Conservation (phyloP, 1,284 basidiomycete species). For the Ceratobasidium papillatum region DNA sequence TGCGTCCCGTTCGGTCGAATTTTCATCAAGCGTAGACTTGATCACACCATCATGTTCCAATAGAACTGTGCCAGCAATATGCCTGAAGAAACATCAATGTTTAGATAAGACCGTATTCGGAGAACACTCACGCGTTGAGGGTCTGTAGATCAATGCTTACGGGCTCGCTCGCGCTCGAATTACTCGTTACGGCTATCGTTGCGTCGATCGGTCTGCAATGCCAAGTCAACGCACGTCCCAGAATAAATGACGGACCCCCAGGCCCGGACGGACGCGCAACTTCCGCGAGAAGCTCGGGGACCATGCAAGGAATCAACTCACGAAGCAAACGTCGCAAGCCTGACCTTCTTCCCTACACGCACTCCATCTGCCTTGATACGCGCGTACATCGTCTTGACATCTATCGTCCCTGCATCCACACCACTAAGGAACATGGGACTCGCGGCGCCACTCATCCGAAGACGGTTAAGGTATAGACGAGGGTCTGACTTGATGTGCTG, state of each 20-base stretch:
- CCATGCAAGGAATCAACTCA: conserved; percentile 2
- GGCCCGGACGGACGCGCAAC: conserved; percentile 20
- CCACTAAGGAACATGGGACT: conserved; percentile 25
- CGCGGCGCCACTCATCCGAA: conserved; percentile 29
- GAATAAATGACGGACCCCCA: background rate
- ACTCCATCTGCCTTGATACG: conserved; percentile 37
- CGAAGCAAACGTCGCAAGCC: conserved; percentile 35
- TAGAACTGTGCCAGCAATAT: conserved; percentile 38
- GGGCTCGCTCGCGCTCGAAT: conserved; percentile 31
- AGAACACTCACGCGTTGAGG: conserved; percentile 30
- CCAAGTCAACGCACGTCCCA: background rate
- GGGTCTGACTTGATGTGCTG: conserved; percentile 22
- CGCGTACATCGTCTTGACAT: conserved; percentile 24
- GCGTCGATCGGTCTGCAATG: conserved; percentile 23
- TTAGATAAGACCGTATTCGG: background rate
- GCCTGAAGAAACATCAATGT: conserved; percentile 7
- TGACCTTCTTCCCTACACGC: conserved; percentile 14
- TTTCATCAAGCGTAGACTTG: background rate
- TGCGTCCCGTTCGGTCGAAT: background rate
- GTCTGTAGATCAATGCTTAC: conserved; percentile 34
- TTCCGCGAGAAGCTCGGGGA: conserved; percentile 18
- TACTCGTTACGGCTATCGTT: conserved; percentile 17
- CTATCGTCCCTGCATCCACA: conserved; percentile 30
- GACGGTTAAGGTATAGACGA: conserved; percentile 12
- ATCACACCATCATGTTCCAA: conserved; percentile 32